Evolutionary conservation across 352 stramenopile genomes (phyloP).

Genomic region (Pythium periplocum): DNA sequence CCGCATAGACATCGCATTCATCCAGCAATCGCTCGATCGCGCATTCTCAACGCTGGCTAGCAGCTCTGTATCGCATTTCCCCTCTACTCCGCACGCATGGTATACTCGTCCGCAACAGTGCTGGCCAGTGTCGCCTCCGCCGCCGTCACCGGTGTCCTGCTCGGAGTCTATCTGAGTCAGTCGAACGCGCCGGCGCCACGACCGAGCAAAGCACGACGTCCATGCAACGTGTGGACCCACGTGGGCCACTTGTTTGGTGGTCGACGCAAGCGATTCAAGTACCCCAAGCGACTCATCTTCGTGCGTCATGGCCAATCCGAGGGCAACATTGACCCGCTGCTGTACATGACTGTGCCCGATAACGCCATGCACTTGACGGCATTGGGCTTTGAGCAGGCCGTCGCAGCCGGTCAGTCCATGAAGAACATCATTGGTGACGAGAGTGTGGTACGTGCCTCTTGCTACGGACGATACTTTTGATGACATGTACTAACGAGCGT

Average conservation of each 20-base stretch:
- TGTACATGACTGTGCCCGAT: constrained; percentile 74
- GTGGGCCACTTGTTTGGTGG: too few relatives aligned
- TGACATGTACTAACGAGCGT: constrained; percentile 4
- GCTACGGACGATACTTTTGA: not conserved
- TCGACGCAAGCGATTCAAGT: constrained; percentile 11
- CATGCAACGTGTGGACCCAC: constrained; percentile 6
- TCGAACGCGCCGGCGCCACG: not conserved
- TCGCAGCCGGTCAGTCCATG: constrained; percentile 60
- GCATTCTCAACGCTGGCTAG: not conserved
- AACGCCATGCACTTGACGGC: constrained; percentile 82
- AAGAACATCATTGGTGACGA: constrained; percentile 76
- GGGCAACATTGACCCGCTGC: constrained; percentile 77
- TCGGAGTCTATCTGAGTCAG: constrained; percentile 26
- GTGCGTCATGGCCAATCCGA: constrained; percentile 82
- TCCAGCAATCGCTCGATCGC: constrained; percentile 1
- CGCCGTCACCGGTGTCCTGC: constrained; percentile 30
- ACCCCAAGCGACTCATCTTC: constrained; percentile 78
- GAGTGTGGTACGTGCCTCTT: constrained; percentile 40
- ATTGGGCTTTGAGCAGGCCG: constrained; percentile 70
- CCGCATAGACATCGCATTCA: too few relatives aligned
- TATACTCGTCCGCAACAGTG: constrained; percentile 41
- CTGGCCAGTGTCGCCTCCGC: constrained; percentile 38
- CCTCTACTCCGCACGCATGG: constrained; percentile 20
- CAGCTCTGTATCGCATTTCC: not conserved
- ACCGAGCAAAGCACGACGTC: constrained; percentile 5